These are phyloP conservation scores for Hypocrella siamensis DNA, from an alignment of 2,329 filamentous ascomycete species.

Conservation along the genomic window DNA sequence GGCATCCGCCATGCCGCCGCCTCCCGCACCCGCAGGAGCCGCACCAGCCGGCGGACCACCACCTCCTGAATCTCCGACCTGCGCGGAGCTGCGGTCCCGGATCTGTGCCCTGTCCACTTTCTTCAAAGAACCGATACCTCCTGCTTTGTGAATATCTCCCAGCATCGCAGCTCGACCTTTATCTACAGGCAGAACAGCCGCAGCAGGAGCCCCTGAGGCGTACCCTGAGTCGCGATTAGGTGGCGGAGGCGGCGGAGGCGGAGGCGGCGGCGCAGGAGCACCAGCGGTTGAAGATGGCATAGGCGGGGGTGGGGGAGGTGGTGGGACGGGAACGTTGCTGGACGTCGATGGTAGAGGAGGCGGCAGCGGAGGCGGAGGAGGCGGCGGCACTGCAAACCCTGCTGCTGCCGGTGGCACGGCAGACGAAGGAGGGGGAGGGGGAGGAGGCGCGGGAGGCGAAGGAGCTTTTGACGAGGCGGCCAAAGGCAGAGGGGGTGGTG, in stretches of 20 bases:
- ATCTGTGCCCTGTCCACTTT: slow-evolving; percentile 61
- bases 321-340: slow-evolving; percentile 12
- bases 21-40: slow-evolving; percentile 32
- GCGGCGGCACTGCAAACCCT: slow-evolving; percentile 17
- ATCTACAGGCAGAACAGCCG: slow-evolving; percentile 23
- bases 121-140: slow-evolving; percentile 52
- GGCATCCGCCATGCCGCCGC: slow-evolving; percentile 64
- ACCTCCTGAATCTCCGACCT: slow-evolving; percentile 36
- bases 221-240: slow-evolving; percentile 44
- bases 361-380: slow-evolving; percentile 21
- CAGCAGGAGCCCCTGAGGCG: slow-evolving; percentile 35
- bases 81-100: slow-evolving; percentile 52
- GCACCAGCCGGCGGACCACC: slow-evolving; percentile 35
- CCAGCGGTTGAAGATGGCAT: slow-evolving; percentile 11
- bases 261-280: slow-evolving; percentile 18
- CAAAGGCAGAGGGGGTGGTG: slow-evolving; percentile 29
- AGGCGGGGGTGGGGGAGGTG: slow-evolving; percentile 24
- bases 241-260: slow-evolving; percentile 35
- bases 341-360: slow-evolving; percentile 17
- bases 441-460: slow-evolving; percentile 7
- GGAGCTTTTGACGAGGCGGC: slow-evolving; percentile 23
- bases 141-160: slow-evolving; percentile 56
- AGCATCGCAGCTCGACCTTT: slow-evolving; percentile 43
- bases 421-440: slow-evolving; percentile 18
- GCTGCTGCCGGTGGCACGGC: slow-evolving; percentile 23